Percentiles rank a stretch among this genome's conserved stretches.
phyloP scores from a whole-genome alignment of 331 rosid species.

The Stylosanthes scabra region DNA sequence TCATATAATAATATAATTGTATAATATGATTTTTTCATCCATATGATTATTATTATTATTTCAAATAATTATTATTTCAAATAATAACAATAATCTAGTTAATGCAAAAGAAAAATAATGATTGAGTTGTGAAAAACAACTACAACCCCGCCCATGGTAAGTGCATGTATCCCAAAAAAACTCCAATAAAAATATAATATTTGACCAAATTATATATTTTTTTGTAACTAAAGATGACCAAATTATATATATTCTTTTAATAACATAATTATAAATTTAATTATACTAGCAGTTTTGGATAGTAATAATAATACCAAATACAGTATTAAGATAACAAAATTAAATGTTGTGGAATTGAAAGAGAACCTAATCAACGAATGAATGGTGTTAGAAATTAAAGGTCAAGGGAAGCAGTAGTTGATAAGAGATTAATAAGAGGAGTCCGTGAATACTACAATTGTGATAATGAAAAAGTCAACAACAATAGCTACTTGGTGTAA shows the following conservation, averaged over 20 bases:
- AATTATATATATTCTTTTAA: too few relatives aligned
- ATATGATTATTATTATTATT: too few relatives aligned
- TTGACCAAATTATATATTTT: too few relatives aligned
- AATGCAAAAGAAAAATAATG: neutral
- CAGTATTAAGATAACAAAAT: neutral
- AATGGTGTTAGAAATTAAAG: neutral
- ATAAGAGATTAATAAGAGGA: neutral
- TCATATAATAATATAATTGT: too few relatives aligned
- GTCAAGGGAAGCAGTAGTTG: neutral
- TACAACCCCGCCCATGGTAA: too few relatives aligned
- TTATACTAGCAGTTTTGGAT: neutral
- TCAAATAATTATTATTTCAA: too few relatives aligned
- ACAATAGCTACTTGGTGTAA: slow-evolving; percentile 1
- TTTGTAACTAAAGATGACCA: too few relatives aligned
- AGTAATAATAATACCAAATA: too few relatives aligned
- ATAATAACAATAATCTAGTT: neutral
- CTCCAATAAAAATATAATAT: too few relatives aligned
- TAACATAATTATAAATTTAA: too few relatives aligned
- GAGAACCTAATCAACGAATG: neutral
- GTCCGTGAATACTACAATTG: neutral
- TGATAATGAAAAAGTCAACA: slow-evolving; percentile 8
- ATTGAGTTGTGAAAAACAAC: neutral
- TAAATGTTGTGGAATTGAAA: neutral
- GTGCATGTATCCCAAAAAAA: too few relatives aligned
- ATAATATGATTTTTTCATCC: neutral